phyloP scores from a whole-genome alignment of 2,329 filamentous ascomycete genomes.

The Drechslera avenae region DNA sequence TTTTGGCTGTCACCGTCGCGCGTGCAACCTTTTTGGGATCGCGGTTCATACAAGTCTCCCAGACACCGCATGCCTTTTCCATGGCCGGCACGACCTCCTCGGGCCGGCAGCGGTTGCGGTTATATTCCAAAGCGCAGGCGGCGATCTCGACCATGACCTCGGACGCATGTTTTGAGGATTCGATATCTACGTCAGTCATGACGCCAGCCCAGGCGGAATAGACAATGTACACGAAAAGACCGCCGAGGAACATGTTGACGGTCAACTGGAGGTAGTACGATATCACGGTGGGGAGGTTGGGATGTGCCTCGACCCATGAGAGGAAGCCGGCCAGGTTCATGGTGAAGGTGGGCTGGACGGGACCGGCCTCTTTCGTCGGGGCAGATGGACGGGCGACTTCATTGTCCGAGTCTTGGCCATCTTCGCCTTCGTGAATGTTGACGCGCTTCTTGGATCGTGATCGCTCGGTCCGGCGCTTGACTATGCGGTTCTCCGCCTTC shows the following conservation, averaged over 20 bases:
- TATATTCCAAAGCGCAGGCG: slow-evolving; percentile 73
- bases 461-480: slow-evolving; percentile 35
- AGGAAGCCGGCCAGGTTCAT: slow-evolving; percentile 57
- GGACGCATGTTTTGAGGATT: slow-evolving; percentile 69
- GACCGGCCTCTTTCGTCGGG: slow-evolving; percentile 5
- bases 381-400: slow-evolving; percentile 11
- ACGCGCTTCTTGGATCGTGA: slow-evolving; percentile 35
- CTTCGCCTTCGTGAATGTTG: slow-evolving; percentile 16
- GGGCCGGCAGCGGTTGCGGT: slow-evolving; percentile 74
- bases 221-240: slow-evolving; percentile 66
- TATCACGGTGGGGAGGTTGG: slow-evolving; percentile 67
- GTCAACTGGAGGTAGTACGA: slow-evolving; percentile 69
- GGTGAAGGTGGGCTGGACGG: slow-evolving; percentile 28
- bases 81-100: slow-evolving; percentile 73
- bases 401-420: slow-evolving; percentile 36
- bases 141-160: slow-evolving; percentile 75
- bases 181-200: slow-evolving; percentile 74
- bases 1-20: slow-evolving; percentile 81
- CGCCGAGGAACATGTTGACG: slow-evolving; percentile 68
- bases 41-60: slow-evolving; percentile 86
- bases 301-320: slow-evolving; percentile 67
- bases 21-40: slow-evolving; percentile 79
- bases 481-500: slow-evolving; percentile 48
- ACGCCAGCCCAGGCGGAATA: slow-evolving; percentile 73
- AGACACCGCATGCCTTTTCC: slow-evolving; percentile 73